Percentiles rank a stretch among this genome's conserved stretches.
Evolutionary conservation across 441 rosid genomes (phyloP).

Genomic region (Euphorbia celastroides): DNA sequence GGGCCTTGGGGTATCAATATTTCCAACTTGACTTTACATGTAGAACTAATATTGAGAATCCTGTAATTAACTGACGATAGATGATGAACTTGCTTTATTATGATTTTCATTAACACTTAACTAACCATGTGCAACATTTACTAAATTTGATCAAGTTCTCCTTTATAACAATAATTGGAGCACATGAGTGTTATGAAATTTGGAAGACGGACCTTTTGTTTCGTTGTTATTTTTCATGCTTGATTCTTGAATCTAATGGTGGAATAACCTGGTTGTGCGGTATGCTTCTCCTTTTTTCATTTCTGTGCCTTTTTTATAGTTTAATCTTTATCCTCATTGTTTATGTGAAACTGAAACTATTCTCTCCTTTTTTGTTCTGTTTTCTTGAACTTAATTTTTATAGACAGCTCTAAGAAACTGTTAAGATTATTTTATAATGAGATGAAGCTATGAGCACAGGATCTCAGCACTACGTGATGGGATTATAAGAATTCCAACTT

Average conservation of each 20-base stretch:
- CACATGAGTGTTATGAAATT: background rate
- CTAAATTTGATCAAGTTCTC: background rate
- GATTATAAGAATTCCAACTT: too few species aligned
- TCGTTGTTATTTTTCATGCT: background rate
- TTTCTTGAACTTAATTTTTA: background rate
- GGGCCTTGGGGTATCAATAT: slow-evolving; percentile 12
- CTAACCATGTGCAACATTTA: background rate
- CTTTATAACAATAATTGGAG: background rate
- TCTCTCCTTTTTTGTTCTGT: background rate
- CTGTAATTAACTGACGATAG: background rate
- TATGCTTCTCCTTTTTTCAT: too few species aligned
- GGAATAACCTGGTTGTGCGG: background rate
- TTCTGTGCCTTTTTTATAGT: background rate
- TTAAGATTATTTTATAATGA: background rate
- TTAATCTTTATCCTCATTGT: background rate
- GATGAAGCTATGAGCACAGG: background rate
- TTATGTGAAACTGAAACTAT: too few species aligned
- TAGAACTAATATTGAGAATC: background rate
- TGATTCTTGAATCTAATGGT: background rate
- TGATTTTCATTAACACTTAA: background rate
- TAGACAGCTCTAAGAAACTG: background rate
- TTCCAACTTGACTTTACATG: background rate
- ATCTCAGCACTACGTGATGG: background rate
- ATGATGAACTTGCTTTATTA: slow-evolving; percentile 1
- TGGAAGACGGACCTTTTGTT: background rate